Evolutionary conservation across 208 protist genomes (phyloP).

Genomic region (Acanthamoeba triangularis): DNA sequence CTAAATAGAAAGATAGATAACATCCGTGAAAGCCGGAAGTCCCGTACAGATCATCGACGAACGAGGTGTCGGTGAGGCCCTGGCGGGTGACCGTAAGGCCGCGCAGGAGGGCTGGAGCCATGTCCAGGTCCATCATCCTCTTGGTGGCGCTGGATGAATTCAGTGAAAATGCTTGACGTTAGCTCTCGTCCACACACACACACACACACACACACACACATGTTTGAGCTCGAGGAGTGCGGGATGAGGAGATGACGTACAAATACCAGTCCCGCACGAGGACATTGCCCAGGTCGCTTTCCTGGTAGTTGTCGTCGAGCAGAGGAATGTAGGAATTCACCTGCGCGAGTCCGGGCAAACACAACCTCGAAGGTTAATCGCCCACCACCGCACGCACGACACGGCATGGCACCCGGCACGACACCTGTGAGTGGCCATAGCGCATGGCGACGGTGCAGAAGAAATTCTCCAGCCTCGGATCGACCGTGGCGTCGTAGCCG

Average conservation of each 20-base stretch:
- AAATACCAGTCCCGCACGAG: constrained; percentile 60
- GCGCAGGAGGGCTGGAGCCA: background rate
- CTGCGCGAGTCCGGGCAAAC: background rate
- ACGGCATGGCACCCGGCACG: background rate
- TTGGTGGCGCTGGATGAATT: background rate
- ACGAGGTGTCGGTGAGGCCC: background rate
- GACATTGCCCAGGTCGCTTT: constrained; percentile 13
- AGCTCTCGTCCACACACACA: too few relatives aligned
- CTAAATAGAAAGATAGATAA: background rate
- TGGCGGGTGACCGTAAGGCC: background rate
- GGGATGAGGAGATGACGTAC: background rate
- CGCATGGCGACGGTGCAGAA: constrained; percentile 83
- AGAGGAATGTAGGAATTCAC: constrained; percentile 66
- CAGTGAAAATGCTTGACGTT: background rate
- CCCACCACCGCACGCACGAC: too few relatives aligned
- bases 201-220: too few relatives aligned
- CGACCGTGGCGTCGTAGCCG: constrained; percentile 79
- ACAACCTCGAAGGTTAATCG: too few relatives aligned
- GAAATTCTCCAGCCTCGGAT: constrained; percentile 76
- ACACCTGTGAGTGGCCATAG: constrained; percentile 82
- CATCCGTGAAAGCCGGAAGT: too few relatives aligned
- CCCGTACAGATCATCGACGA: constrained; percentile 6
- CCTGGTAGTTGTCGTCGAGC: constrained; percentile 53
- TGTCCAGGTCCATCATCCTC: background rate
- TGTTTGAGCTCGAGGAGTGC: background rate